Evolutionary conservation across 352 stramenopile species (phyloP), one percentile per base, ranked within the genome.

Genomic region (Globisporangium heterothallicum): DNA sequence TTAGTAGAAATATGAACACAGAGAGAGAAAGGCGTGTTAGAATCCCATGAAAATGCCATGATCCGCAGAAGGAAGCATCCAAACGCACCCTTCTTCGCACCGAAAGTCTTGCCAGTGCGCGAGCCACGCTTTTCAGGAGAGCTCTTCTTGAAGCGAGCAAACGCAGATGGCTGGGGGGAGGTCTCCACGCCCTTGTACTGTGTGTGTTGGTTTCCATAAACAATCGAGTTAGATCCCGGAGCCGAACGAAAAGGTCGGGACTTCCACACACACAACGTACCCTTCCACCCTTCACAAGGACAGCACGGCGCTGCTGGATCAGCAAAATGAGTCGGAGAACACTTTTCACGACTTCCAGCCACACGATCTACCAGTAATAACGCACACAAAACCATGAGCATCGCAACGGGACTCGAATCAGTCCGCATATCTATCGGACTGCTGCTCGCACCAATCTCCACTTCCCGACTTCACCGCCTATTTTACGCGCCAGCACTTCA

Each of bases 341-440:
- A 25, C 73, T 67, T 63, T 94, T 94, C 53, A 87, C 66, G 18
- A 84, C 41, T 49, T 94, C 83, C 9, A 94, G 53, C 69, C 68
- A 83, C 10, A 92, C 72, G 68, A 94, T 92, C 66, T 86, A 64
- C 9, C 50, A 13, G 26, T 5, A 18, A 36, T 8, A 50, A 18
- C 32, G 16, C 8, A 29, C 14, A 14, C 21, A 13, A 30, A 29
- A 22, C 32, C n/a, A 10, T 25, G 41, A 42, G 22, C 36, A 8
- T 27, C 8, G 34, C 12, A 53, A 30, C 18, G n/a, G n/a, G n/a
- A n/a, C n/a, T n/a, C n/a, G n/a, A n/a, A n/a, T n/a, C n/a, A n/a
- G n/a, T n/a, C n/a, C n/a, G n/a, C n/a, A n/a, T n/a, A n/a, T n/a
- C n/a, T n/a, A n/a, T n/a, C n/a, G n/a, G n/a, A n/a, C 1, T 14